These are phyloP conservation scores for Monilinia fructicola DNA, from an alignment of 2,329 filamentous ascomycete species.

Conservation along the genomic window DNA sequence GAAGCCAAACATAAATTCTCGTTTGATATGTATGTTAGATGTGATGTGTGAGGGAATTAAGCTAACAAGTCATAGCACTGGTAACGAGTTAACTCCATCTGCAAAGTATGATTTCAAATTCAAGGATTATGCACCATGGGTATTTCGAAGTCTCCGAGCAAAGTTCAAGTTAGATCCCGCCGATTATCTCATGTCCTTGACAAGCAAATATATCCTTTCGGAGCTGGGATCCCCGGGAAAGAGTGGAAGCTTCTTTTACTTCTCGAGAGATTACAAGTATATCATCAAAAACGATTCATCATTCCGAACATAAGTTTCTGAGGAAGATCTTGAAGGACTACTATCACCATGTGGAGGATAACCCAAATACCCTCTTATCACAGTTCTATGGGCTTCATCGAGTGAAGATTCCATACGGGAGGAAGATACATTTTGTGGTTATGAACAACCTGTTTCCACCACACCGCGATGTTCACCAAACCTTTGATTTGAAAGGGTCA, in stretches of 20 bases:
- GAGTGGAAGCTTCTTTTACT: constrained; percentile 99
- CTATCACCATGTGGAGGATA: constrained; percentile 86
- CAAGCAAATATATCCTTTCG: constrained; percentile 97
- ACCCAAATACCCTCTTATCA: constrained; percentile 94
- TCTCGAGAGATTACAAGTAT: constrained; percentile 98
- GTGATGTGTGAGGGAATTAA: constrained; percentile 15
- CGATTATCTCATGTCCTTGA: constrained; percentile 97
- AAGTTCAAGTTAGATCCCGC: constrained; percentile 92
- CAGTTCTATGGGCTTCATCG: constrained; percentile 97
- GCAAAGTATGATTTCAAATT: constrained; percentile 99
- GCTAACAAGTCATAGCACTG: constrained; percentile 63
- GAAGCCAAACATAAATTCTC: constrained; percentile 94
- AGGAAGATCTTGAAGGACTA: constrained; percentile 86
- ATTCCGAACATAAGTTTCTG: constrained; percentile 86
- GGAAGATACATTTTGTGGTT: constrained; percentile 98
- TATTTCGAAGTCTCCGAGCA: constrained; percentile 86
- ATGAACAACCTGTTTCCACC: constrained; percentile 99
- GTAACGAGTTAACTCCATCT: constrained; percentile 94
- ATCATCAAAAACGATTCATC: constrained; percentile 99
- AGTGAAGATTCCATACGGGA: constrained; percentile 96
- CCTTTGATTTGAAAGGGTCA: constrained; percentile 95
- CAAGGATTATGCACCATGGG: constrained; percentile 99
- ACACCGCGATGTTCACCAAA: constrained; percentile 94
- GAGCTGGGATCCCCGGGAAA: constrained; percentile 96
- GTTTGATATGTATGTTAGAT: constrained; percentile 83